Evolutionary conservation across 2,329 filamentous ascomycete genomes (phyloP), one percentile per base, ranked within the genome.

Genomic region (Paraconiothyrium brasiliense): DNA sequence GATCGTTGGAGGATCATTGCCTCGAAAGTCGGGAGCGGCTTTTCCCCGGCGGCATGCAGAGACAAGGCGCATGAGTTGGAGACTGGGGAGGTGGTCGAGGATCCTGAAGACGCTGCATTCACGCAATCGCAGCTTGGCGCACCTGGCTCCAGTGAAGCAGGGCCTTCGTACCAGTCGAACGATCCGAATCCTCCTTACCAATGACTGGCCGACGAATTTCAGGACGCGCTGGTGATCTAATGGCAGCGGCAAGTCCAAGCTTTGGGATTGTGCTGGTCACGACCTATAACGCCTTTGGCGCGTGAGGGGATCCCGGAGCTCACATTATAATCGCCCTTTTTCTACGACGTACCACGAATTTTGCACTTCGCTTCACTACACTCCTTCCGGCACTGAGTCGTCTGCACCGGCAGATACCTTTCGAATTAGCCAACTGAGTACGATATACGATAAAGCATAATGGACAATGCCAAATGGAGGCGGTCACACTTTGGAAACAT

Each of bases 1-100:
- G 93, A 97, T 78, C 93, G 93, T 76, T 97, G 94, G 94, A 90
- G 93, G 69, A 92, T 96, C 74, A 89, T 97, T 65, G 91, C 94
- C 62, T 91, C 92, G 73, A 97, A 97, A 80, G 91, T 97, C 71
- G 94, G 94, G 63, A 92, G 90, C 54, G 93, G 94, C 50, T 96
- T 97, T 76, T 95, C 93, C 41, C 92, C 94, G 44, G 87, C 89
- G 39, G 92, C 93, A 48, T 97, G 94, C 81, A 90, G 91, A 78
- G 93, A 97, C 73, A 90, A 93, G 71, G 90, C 89, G 35, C 82
- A 86, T 61, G 87, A 92, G 79, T 79, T 94, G 34, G 72, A 74
- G 24, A 72, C 67, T 16, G 60, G 74, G 32, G 74, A 74, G 58
- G 67, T 67, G 24, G 70, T 67, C 39, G 70, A 73, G 56, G 68